Evolutionary conservation across 108 stramenopile genomes (phyloP).

Genomic region (Skeletonema menzelii): DNA sequence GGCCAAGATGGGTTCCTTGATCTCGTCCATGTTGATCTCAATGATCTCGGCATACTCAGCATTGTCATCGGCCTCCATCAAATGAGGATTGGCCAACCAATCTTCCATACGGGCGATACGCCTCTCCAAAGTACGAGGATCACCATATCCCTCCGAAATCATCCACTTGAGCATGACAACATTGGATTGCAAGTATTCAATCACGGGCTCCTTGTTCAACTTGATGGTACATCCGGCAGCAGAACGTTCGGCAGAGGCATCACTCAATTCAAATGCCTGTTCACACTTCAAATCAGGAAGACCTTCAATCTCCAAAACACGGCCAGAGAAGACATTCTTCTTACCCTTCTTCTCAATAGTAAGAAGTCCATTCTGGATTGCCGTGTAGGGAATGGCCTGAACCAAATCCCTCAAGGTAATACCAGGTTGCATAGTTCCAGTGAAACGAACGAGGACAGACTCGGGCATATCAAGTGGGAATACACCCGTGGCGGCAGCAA

Average conservation of each 20-base stretch:
- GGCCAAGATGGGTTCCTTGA: constrained; percentile 94
- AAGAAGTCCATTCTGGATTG: constrained; percentile 88
- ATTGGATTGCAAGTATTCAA: constrained; percentile 92
- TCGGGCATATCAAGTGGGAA: constrained; percentile 98
- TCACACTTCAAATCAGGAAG: constrained; percentile 93
- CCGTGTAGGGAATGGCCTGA: constrained; percentile 95
- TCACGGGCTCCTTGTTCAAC: constrained; percentile 92
- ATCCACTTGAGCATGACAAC: constrained; percentile 98
- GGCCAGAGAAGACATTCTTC: constrained; percentile 95
- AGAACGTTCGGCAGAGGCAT: constrained; percentile 92
- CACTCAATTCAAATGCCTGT: constrained; percentile 94
- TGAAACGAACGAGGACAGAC: constrained; percentile 90
- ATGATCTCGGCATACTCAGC: constrained; percentile 92
- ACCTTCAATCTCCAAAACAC: constrained; percentile 95
- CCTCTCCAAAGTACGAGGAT: constrained; percentile 89
- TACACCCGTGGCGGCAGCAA: constrained; percentile 94
- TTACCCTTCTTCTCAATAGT: constrained; percentile 95
- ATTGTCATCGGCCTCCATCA: constrained; percentile 89
- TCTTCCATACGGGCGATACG: constrained; percentile 96
- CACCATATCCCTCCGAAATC: constrained; percentile 96
- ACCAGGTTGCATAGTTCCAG: constrained; percentile 93
- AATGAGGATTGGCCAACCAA: constrained; percentile 85
- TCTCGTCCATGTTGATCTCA: constrained; percentile 91
- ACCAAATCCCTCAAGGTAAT: constrained; percentile 96
- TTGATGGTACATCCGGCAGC: constrained; percentile 97